Conservation (phyloP, 78 protist genomes). For the Protostelium mycophagum region DNA sequence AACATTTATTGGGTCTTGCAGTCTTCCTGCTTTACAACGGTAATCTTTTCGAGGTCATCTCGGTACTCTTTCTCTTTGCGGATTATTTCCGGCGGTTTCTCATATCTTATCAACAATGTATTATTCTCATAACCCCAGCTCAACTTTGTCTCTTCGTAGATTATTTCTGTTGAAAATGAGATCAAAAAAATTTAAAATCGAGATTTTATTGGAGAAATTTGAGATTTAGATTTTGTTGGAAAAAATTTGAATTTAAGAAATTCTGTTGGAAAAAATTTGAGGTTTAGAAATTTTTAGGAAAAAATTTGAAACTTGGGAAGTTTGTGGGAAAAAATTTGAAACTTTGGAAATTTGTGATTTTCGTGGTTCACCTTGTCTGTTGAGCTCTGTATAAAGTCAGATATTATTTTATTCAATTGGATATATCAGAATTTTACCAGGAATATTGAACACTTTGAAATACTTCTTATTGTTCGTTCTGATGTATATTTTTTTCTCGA, state of each 20-base stretch:
- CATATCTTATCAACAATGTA: neutral
- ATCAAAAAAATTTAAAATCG: no score
- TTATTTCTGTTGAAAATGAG: neutral
- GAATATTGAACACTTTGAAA: neutral
- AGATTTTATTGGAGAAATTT: no score
- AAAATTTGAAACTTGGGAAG: no score
- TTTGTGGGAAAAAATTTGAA: no score
- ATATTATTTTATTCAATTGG: no score
- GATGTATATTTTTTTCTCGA: neutral
- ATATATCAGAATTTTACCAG: neutral
- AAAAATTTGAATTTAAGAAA: no score
- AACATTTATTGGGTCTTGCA: neutral
- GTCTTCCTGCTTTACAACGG: neutral
- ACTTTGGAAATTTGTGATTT: neutral
- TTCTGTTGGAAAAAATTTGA: no score
- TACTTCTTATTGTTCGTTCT: neutral
- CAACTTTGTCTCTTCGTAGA: neutral
- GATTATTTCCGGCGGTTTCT: neutral
- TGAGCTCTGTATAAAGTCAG: neutral
- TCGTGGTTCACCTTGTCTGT: neutral
- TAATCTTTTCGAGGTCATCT: neutral
- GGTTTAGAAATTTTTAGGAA: no score
- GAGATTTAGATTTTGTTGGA: no score
- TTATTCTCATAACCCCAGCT: neutral
- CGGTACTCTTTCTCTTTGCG: neutral